These are phyloP conservation scores for Arthroderma sp. DNA, from an alignment of 2,329 filamentous ascomycete species.

Conservation along the genomic window DNA sequence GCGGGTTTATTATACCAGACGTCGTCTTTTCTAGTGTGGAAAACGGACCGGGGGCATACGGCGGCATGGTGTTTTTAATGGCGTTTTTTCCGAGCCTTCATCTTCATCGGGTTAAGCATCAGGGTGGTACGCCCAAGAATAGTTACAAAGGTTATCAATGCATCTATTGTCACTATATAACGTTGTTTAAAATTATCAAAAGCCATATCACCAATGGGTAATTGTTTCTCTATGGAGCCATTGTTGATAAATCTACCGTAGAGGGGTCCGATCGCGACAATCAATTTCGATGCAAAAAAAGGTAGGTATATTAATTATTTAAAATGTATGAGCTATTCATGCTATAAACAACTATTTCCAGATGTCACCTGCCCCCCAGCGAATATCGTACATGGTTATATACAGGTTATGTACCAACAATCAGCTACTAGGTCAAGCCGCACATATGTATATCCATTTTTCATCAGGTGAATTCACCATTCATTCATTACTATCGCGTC, in stretches of 20 bases:
- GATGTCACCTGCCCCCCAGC: background rate
- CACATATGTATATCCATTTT: background rate
- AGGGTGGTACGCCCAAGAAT: background rate
- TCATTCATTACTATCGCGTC: background rate
- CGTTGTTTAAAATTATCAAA: background rate
- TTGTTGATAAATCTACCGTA: background rate
- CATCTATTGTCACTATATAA: background rate
- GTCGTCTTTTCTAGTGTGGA: background rate
- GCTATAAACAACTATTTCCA: background rate
- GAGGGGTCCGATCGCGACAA: too few species aligned
- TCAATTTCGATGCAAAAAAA: too few species aligned
- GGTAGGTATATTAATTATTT: background rate
- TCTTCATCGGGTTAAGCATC: background rate
- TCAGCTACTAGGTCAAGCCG: background rate
- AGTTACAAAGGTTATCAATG: background rate
- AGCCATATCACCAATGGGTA: background rate
- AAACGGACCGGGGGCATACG: constrained; percentile 3
- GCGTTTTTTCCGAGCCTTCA: background rate
- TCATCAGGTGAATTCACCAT: background rate
- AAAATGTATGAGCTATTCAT: background rate
- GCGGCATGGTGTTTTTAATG: background rate
- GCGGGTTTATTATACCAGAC: constrained; percentile 3
- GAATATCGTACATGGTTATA: background rate
- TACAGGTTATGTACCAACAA: background rate
- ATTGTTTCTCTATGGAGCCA: background rate